phyloP scores from a whole-genome alignment of 768 basidiomycete genomes.

The Leccinum longicurvipes region DNA sequence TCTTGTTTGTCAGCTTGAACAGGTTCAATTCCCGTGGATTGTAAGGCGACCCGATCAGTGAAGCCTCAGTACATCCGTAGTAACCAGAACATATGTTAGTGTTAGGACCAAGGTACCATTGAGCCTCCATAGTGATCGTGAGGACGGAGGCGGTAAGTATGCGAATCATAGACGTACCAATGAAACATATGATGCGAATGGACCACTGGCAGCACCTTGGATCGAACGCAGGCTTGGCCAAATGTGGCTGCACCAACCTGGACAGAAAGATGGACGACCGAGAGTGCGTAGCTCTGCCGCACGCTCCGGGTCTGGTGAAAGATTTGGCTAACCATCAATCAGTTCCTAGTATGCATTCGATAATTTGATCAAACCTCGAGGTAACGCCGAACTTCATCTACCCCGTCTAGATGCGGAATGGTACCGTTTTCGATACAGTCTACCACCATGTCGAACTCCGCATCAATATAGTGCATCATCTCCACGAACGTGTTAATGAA shows the following conservation, averaged over 20 bases:
- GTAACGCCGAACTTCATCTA: constrained; percentile 2
- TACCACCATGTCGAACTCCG: constrained; percentile 7
- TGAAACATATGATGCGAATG: constrained; percentile 10
- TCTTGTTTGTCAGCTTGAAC: not conserved
- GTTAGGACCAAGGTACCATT: constrained; percentile 11
- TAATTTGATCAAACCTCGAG: not conserved
- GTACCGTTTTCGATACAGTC: constrained; percentile 12
- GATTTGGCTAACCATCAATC: not conserved
- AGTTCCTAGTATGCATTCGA: not conserved
- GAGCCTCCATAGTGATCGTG: constrained; percentile 3
- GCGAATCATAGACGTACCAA: constrained; percentile 1
- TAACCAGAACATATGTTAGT: not conserved
- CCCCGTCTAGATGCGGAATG: constrained; percentile 7
- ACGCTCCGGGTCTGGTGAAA: constrained; percentile 4
- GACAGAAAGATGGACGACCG: constrained; percentile 10
- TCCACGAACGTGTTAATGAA: constrained; percentile 14
- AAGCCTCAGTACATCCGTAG: constrained; percentile 6
- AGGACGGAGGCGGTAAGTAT: not conserved
- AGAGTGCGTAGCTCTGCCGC: constrained; percentile 10
- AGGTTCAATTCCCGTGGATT: constrained; percentile 5
- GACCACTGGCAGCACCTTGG: constrained; percentile 5
- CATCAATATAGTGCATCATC: constrained; percentile 8
- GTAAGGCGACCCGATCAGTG: constrained; percentile 6
- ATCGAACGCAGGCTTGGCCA: constrained; percentile 15
- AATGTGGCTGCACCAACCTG: constrained; percentile 11